Evolutionary conservation across 1,284 basidiomycete genomes (phyloP), one percentile per base, ranked within the genome.

Genomic region (Hemileia vastatrix): DNA sequence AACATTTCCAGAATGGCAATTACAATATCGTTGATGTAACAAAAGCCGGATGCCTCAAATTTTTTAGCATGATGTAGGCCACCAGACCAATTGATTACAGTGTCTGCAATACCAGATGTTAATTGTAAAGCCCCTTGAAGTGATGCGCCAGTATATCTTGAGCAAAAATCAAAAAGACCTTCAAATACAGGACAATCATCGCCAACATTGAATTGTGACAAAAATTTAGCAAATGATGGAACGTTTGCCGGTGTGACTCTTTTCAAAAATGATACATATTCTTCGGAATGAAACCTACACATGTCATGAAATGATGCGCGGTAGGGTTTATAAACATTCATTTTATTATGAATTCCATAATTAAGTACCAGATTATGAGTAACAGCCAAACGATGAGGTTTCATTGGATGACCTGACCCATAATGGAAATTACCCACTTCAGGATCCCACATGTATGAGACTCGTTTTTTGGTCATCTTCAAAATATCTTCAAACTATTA

Each of bases 21-120:
- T 0, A 93, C 90, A 73, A 93, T 95, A 68, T 94, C 92, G 77
- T 97, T 97, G 77, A 95, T 85, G 78, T 95, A 96, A 80, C 92
- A 96, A 78, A 96, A 96, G 5, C 92, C 92, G 19, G 86, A 88
- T 0, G 94, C 94, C 78, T 96, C 93, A 57, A 87, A 83, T 77
- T 96, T 97, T 78, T 97, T 97, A 27, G 94, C 94, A 76, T 97
- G 94, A 78, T 97, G 94, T 9, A 97, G 81, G 1, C 94, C 94
- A 5, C 94, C 94, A 0, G 92, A 90, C 94, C 94, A 96, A 77
- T 97, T 96, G 71, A 97, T 90, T 0, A 87, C 87, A 59, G 96
- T 90, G 76, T 98, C 93, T 2, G 90, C 81, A 1, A 86, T 81
- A 1, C 91, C 91, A 9, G 83, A 83, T 62, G 88, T 83, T 61